phyloP scores from a whole-genome alignment of 2,329 filamentous ascomycete species.

The Emergomyces orientalis region DNA sequence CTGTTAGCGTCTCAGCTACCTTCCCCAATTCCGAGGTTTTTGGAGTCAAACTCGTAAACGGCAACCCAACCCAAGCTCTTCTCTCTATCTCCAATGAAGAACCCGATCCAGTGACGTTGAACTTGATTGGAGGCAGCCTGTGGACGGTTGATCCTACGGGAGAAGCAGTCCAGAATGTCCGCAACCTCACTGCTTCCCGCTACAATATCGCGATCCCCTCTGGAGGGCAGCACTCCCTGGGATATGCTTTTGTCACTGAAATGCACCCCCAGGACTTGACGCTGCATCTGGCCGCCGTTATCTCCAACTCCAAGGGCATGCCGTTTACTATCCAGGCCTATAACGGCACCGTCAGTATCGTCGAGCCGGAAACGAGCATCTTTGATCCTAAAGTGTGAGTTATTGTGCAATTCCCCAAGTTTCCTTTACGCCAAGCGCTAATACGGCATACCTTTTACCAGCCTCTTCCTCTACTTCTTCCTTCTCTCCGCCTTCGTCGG shows the following conservation, averaged over 20 bases:
- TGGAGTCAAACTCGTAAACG: constrained; percentile 92
- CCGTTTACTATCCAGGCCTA: constrained; percentile 71
- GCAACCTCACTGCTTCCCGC: constrained; percentile 71
- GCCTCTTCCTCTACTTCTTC: constrained; percentile 95
- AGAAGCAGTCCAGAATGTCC: constrained; percentile 53
- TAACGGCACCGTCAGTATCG: constrained; percentile 73
- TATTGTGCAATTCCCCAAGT: neutral
- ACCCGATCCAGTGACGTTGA: constrained; percentile 60
- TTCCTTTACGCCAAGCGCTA: neutral
- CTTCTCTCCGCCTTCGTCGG: constrained; percentile 68
- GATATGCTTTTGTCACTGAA: constrained; percentile 80
- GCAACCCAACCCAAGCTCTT: constrained; percentile 70
- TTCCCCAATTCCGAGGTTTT: constrained; percentile 70
- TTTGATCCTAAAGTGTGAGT: constrained; percentile 92
- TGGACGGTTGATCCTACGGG: constrained; percentile 49
- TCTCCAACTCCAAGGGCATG: constrained; percentile 56
- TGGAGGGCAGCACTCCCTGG: constrained; percentile 64
- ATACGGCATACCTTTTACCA: constrained; percentile 30
- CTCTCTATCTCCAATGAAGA: constrained; percentile 82
- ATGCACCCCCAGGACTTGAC: constrained; percentile 85
- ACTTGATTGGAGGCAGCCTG: constrained; percentile 68
- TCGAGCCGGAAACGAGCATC: constrained; percentile 83
- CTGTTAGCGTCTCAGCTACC: constrained; percentile 47
- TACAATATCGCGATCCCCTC: constrained; percentile 67
- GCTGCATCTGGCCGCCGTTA: constrained; percentile 65